Conservation (phyloP, 1,284 basidiomycete genomes). For the Peniophora sp. region DNA sequence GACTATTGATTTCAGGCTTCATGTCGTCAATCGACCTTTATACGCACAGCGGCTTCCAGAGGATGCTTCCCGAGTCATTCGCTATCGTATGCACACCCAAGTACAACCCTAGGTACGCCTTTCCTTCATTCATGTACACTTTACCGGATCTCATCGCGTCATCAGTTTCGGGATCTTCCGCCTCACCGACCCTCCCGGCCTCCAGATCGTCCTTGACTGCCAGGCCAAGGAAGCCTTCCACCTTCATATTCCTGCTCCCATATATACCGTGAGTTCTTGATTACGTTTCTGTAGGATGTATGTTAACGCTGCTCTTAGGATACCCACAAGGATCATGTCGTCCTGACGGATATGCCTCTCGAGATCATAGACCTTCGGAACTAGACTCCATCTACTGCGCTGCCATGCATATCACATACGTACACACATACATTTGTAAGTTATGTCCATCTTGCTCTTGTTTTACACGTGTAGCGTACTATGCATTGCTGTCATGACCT, state of each 20-base stretch:
- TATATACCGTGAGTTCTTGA: slow-evolving; percentile 71
- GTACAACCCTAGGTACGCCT: slow-evolving; percentile 61
- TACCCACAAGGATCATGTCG: slow-evolving; percentile 69
- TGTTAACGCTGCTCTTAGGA: slow-evolving; percentile 32
- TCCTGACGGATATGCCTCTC: slow-evolving; percentile 56
- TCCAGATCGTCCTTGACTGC: slow-evolving; percentile 65
- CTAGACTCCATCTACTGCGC: too few species aligned
- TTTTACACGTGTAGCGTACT: too few species aligned
- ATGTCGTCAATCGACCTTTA: slow-evolving; percentile 88
- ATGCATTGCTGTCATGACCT: too few species aligned
- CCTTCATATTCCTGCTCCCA: slow-evolving; percentile 71
- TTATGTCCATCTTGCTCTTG: too few species aligned
- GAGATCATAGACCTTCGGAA: slow-evolving; percentile 64
- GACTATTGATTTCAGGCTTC: slow-evolving; percentile 42
- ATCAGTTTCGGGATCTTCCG: slow-evolving; percentile 79
- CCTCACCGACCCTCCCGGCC: slow-evolving; percentile 76
- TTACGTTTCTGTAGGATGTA: slow-evolving; percentile 3
- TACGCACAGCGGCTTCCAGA: slow-evolving; percentile 81
- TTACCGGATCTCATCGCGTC: neutral
- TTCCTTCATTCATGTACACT: slow-evolving; percentile 3
- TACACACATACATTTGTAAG: too few species aligned
- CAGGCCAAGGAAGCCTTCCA: slow-evolving; percentile 71
- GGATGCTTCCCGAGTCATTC: slow-evolving; percentile 84
- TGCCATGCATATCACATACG: too few species aligned
- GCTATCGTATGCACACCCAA: slow-evolving; percentile 86